Evolutionary conservation across 2,329 filamentous ascomycete species (phyloP), one percentile per base, ranked within the genome.

Genomic region (Arachnomyces sp.): DNA sequence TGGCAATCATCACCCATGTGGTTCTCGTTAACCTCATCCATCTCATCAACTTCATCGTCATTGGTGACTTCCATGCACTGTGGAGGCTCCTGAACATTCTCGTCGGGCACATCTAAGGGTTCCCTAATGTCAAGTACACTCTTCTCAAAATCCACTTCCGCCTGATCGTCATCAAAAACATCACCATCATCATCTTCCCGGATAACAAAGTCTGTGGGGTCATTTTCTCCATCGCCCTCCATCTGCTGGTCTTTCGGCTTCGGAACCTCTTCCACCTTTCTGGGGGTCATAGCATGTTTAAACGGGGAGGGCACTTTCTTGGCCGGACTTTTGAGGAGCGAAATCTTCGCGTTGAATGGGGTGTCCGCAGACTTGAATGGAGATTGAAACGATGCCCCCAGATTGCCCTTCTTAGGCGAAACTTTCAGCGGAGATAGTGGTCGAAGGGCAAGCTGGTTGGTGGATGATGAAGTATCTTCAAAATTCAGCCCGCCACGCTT

Each of bases 251-350:
- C 13, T 14, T 14, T 12, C 31, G 16, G 11, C 7, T 33, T 11
- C 31, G 4, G 4, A 11, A 33, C 25, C 7, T 39, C 14, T 5
- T 25, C 20, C 5, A 25, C 20, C 9, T 25, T 53, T 9, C 40
- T 40, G 2, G 46, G 45, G 8, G 50, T 44, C 2, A 56, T 38
- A 11, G 53, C 55, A 25, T 46, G 51, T 36, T 66, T 68, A 39
- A 61, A 60, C 0, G 66, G 62, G 3, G 64, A 64, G 7, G 53
- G 50, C 16, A 64, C 55, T 35, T 64, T 61, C 43, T 66, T 65
- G 2, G 67, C 66, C 6, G 68, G 67, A 36, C 64, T 68, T 45
- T 65, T 59, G 12, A 70, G 53, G 5, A 68, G 46, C 8, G 62
- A 65, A 8, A 50, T 39, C 39, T 58, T 48, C 16, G 51, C 50